Base-by-base conservation (phyloP, 2,329 filamentous ascomycete genomes). In the Cadophora malorum region DNA sequence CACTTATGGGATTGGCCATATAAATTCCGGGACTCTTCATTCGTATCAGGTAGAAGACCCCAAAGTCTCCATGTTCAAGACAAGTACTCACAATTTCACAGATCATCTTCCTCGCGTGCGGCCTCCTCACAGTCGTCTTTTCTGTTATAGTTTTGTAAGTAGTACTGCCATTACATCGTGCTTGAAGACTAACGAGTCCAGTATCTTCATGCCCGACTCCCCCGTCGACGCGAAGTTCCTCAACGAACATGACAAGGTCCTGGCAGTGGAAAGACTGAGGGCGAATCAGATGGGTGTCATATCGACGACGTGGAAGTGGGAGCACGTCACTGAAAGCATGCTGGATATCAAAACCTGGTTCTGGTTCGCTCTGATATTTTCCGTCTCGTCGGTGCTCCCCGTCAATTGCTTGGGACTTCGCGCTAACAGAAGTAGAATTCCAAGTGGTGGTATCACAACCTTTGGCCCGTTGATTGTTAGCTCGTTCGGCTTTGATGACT, bases 41-140 rank as follows among this genome's bases (percentile, higher is more conserved):
- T 73, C 73, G 6, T 79, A 77, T 61, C 76, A 79, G 31, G 70
- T 72, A 45, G 14, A 19, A 5, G 12, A 14, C 12, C 28, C 10
- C 25, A 19, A 21, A 3, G 1, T 4, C 1, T 8, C 12, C 9
- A 9, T 1, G 19, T 19, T 3, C 33, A 14, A 19, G 21, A n/a
- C 25, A 4, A 14, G 5, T 56, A 25, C 63, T 69, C 45, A 69
- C 25, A 31, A 16, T 14, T 14, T 45, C 8, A 16, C 28, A 72
- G 79, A 82, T 85, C 64, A 85, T 86, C 19, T 87, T 87, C 71
- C 74, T 87, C 25, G 84, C 85, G 71, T 86, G 84, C 56, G 85
- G 85, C 0, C 70, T 83, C 7, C 76, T 85, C 23, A 86, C 85
- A 0, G 81, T 87, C 0, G 78, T 75, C 0, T 84, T 84, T 4